Base-by-base conservation (phyloP, 2,329 filamentous ascomycete species). In the Tolypocladium nubicola region DNA sequence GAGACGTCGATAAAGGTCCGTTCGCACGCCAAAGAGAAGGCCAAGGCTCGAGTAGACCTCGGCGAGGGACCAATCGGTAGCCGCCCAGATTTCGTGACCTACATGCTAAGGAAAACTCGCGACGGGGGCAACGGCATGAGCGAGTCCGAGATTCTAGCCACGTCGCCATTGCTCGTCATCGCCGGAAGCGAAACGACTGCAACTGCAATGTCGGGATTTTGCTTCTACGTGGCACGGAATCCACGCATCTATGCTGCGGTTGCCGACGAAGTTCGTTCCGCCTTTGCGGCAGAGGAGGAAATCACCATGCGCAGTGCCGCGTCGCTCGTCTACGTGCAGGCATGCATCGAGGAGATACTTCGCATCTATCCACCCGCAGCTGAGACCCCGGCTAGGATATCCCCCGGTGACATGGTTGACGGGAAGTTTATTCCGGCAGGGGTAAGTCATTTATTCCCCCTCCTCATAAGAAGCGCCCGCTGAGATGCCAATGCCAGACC, bases 311-410 rank as follows among this genome's bases (percentile, higher is more conserved):
- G 35, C 63, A 73, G 56, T 63, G 67, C 58, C 58, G 66, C 45
- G 53, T 61, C 49, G 1, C 43, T 67, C 19, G 62, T 67, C n/a
- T 69, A 76, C 56, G 75, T 78, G 39, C 62, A 69, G 16, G 76
- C 75, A 1, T 69, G 66, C 37, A 59, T 79, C 13, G 67, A 77
- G 0, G 77, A 79, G 64, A 66, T 65, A 3, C 63, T 80, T 35
- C 67, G 78, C 14, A 60, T 75, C 13, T 77, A 74, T 55, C 73
- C 75, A 11, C 65, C 64, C 1, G 61, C 61, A 2, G 57, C 62
- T 49, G 73, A 64, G 60, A 67, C 23, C 59, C 70, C 23, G 62
- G 71, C 13, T 56, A 56, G 65, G 23, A 13, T 60, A 4, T 71
- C 60, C 53, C 61, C 30, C 70, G 74, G 74, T 4, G 68, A 66